Base-by-base conservation (phyloP, 2,329 filamentous ascomycete species). In the Aspergillus aculeatinus region DNA sequence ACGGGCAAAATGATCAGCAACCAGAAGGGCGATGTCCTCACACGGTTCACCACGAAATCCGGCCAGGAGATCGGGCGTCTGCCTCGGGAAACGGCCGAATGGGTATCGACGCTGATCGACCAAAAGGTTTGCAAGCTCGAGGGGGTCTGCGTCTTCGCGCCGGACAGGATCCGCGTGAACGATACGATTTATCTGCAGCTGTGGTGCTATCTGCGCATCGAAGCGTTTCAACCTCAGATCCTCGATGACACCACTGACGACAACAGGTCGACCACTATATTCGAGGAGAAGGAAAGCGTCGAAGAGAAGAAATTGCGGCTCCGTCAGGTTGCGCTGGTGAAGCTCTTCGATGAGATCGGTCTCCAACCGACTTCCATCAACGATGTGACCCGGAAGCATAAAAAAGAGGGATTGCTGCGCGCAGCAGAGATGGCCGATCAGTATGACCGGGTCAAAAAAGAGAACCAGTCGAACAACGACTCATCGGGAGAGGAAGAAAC, bases 101-200 rank as follows among this genome's bases (percentile, higher is more conserved):
- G 95, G 93, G 90, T 98, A 5, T 96, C 95, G 3, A 89, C 92
- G 0, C 78, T 99, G 66, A 87, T 98, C 55, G 95, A 99, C 70
- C 92, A 98, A 73, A 89, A 89, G 33, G 84, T 97, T 3, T 97
- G 93, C 79, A 85, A 80, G 23, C 96, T 99, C 63, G 90, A 96
- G 66, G 95, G 90, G 5, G 87, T 85, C 12, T 96, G 92, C 69
- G 92, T 99, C 1, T 98, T 90, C 74, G 91, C 91, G 0, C 93
- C 93, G 0, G 94, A 98, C 58, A 82, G 86, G 51, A 77, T 98
- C 51, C 84, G 91, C 53, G 95, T 93, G 9, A 96, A 96, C 70
- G 95, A 99, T 69, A 98, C 92, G 0, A 84, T 99, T n/a, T 96
- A 94, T 68, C 76, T 99, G 6, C 95, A 99, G 73, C 77, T 99